A percentile compares a stretch with the other conserved stretches of the same genome.
phyloP scores from a whole-genome alignment of 306 rosid species.

The Dicorynia guianensis region DNA sequence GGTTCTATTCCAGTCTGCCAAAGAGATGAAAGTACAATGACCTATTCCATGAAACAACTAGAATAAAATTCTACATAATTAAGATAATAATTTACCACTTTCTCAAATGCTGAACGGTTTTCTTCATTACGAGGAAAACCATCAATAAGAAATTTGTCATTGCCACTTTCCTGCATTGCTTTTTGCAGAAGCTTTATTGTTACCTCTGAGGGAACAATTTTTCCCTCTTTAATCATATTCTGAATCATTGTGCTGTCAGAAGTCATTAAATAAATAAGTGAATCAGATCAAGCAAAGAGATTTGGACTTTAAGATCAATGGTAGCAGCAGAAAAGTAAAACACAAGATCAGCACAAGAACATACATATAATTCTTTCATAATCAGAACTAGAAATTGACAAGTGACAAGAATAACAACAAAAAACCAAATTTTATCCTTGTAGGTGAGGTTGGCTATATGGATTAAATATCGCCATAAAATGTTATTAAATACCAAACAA shows the following conservation, averaged over 20 bases:
- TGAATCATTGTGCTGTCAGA: constrained; percentile 89
- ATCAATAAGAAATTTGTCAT: constrained; percentile 95
- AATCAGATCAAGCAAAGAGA: constrained; percentile 21
- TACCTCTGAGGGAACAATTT: constrained; percentile 95
- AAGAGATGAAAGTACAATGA: constrained; percentile 14
- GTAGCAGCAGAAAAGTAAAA: background rate
- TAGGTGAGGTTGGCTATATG: too few relatives aligned
- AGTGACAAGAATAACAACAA: background rate
- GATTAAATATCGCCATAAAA: too few relatives aligned
- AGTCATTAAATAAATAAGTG: constrained; percentile 32
- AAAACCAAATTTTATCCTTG: too few relatives aligned
- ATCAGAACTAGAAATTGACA: background rate
- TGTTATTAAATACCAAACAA: too few relatives aligned
- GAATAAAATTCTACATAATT: background rate
- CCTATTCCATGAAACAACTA: constrained; percentile 18
- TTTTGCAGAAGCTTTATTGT: constrained; percentile 88
- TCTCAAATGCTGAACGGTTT: constrained; percentile 98
- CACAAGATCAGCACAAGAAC: background rate
- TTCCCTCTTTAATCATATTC: constrained; percentile 93
- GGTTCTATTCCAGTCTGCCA: constrained; percentile 93
- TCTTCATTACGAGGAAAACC: constrained; percentile 99
- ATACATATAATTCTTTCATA: background rate
- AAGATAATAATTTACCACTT: constrained; percentile 61
- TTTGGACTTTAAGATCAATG: constrained; percentile 14
- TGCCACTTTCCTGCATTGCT: constrained; percentile 79